Evolutionary conservation across 1,139 yeast genomes (phyloP).

Genomic region (Magnusiomyces ingens): DNA sequence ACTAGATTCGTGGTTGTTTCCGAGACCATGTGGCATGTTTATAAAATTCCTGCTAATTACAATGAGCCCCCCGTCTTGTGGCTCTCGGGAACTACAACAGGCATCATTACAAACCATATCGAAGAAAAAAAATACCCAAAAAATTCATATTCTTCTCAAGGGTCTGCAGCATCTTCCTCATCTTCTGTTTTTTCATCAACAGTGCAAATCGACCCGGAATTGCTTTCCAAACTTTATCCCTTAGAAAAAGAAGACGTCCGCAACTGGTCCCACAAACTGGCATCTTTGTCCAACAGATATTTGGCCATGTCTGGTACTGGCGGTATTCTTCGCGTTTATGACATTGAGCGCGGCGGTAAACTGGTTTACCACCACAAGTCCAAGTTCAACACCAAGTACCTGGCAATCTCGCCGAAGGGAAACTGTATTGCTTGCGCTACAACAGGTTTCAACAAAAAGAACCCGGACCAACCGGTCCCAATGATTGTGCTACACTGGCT

Average conservation of each 20-base stretch:
- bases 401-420: constrained; percentile 62
- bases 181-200: too few relatives aligned
- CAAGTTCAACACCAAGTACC: constrained; percentile 70
- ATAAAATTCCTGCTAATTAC: constrained; percentile 41
- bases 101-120: constrained; percentile 37
- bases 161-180: constrained; percentile 4
- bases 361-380: constrained; percentile 65
- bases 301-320: constrained; percentile 67
- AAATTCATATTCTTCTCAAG: constrained; percentile 1
- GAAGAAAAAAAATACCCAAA: constrained; percentile 12
- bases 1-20: constrained; percentile 58
- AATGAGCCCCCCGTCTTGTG: constrained; percentile 47
- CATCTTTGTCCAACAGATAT: constrained; percentile 55
- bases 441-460: constrained; percentile 66
- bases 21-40: constrained; percentile 69
- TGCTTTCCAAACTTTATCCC: constrained; percentile 15
- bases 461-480: constrained; percentile 61
- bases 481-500: constrained; percentile 59
- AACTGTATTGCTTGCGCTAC: constrained; percentile 71
- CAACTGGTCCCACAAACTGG: constrained; percentile 59
- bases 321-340: constrained; percentile 63
- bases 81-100: constrained; percentile 63
- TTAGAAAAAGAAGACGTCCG: constrained; percentile 21
- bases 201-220: constrained; percentile 3
- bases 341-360: constrained; percentile 49